These are phyloP conservation scores for Phycomyces nitens DNA, from an alignment of 192 early-diverging fungal genomes.

Conservation along the genomic window DNA sequence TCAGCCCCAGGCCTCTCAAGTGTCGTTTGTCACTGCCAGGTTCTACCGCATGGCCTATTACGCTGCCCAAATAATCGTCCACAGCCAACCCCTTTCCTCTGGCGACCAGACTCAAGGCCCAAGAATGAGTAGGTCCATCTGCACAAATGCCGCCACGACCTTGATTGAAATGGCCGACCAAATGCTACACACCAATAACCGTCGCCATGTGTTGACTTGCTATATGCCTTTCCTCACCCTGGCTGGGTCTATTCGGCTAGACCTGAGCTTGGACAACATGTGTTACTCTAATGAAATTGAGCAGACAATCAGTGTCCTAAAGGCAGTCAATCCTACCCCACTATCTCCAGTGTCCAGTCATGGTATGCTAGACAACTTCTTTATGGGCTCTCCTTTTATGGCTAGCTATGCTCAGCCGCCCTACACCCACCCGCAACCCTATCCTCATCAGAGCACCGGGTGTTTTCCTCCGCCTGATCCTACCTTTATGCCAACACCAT, in stretches of 20 bases:
- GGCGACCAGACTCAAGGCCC: constrained; percentile 11
- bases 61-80: constrained; percentile 33
- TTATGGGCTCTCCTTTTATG: no score
- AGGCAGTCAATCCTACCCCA: no score
- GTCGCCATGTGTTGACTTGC: constrained; percentile 12
- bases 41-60: constrained; percentile 36
- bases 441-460: no score
- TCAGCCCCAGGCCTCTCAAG: constrained; percentile 14
- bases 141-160: constrained; percentile 23
- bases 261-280: neutral
- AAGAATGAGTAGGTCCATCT: constrained; percentile 5
- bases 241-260: constrained; percentile 9
- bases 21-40: constrained; percentile 14
- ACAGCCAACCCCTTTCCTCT: constrained; percentile 3
- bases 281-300: no score
- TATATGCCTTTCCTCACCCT: constrained; percentile 14
- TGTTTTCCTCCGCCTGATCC: no score
- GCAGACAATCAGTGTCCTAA: no score
- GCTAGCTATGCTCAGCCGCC: no score
- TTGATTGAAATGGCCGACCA: constrained; percentile 39
- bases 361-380: no score
- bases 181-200: constrained; percentile 22
- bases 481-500: no score
- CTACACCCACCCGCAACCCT: no score
- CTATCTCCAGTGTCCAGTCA: no score